Conservation (phyloP, 164 flowering plant species). For the Houttuynia cordata region DNA sequence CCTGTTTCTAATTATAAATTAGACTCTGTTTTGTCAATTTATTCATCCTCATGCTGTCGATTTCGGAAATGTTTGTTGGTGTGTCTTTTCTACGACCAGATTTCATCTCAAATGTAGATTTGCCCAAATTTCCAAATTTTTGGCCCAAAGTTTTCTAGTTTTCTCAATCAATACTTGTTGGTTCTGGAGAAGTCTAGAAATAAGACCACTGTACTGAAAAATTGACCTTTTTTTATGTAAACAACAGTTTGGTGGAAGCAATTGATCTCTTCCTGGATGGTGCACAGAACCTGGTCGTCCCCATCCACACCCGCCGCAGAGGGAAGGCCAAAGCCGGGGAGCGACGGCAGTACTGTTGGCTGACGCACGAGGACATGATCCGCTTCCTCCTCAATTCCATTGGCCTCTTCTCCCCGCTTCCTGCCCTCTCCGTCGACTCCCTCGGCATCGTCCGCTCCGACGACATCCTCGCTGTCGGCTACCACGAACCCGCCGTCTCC, state of each 20-base stretch:
- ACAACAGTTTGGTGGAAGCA: conserved; percentile 67
- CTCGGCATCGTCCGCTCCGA: conserved; percentile 49
- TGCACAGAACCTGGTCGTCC: conserved; percentile 66
- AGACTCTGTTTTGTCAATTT: no score
- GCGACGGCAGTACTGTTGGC: conserved; percentile 76
- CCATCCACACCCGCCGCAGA: conserved; percentile 21
- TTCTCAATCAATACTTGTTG: no score
- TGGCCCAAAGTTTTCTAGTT: no score
- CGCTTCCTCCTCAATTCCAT: conserved; percentile 65
- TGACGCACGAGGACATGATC: conserved; percentile 75
- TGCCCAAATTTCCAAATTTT: no score
- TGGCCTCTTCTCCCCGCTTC: conserved; percentile 60
- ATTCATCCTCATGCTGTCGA: no score
- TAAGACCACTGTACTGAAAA: no score
- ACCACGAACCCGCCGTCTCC: conserved; percentile 52
- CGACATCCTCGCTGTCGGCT: conserved; percentile 20
- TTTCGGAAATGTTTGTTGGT: no score
- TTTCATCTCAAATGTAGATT: no score
- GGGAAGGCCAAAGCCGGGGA: no score
- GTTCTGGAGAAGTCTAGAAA: no score
- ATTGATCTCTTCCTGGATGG: conserved; percentile 68
- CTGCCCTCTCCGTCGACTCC: conserved; percentile 39
- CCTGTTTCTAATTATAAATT: no score
- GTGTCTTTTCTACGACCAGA: no score
- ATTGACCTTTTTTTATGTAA: background rate